Evolutionary conservation across 2,329 filamentous ascomycete species (phyloP).

Genomic region (Dendrostoma leiphaemia): DNA sequence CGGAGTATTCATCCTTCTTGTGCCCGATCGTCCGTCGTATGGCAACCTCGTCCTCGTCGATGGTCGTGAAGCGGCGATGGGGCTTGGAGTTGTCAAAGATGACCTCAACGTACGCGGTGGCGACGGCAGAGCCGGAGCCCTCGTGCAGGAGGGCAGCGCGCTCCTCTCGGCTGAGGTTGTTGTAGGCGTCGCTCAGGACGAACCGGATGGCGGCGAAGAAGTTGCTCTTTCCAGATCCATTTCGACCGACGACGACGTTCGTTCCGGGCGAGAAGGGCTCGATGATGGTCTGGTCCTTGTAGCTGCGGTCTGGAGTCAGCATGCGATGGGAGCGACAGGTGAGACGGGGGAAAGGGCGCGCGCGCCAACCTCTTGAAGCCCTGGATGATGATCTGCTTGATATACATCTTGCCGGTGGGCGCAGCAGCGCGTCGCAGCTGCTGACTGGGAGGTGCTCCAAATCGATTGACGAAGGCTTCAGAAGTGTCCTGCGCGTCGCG

Average conservation of each 20-base stretch:
- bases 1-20: constrained; percentile 98
- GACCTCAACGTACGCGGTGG: constrained; percentile 99
- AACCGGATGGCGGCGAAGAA: constrained; percentile 99
- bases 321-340: background rate
- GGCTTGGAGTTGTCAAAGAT: constrained; percentile 89
- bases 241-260: constrained; percentile 98
- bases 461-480: background rate
- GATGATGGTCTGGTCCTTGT: constrained; percentile 99
- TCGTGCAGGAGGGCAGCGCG: constrained; percentile 95
- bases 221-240: constrained; percentile 98
- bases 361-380: constrained; percentile 87
- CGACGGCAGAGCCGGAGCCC: constrained; percentile 94
- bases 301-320: constrained; percentile 54
- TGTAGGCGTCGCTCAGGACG: constrained; percentile 96
- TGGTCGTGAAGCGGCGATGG: constrained; percentile 88
- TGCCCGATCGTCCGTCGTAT: constrained; percentile 91
- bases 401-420: constrained; percentile 69
- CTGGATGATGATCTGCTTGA: constrained; percentile 99
- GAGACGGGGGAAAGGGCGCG: too few relatives aligned
- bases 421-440: constrained; percentile 24
- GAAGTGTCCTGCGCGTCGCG: too few relatives aligned
- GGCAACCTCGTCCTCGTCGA: constrained; percentile 78
- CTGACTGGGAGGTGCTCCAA: background rate
- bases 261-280: constrained; percentile 97
- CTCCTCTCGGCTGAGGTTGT: constrained; percentile 92